A percentile compares a stretch with the other conserved stretches of the same genome.
Evolutionary conservation across 1,284 basidiomycete genomes (phyloP).

Genomic region (Ceratobasidium sp.): DNA sequence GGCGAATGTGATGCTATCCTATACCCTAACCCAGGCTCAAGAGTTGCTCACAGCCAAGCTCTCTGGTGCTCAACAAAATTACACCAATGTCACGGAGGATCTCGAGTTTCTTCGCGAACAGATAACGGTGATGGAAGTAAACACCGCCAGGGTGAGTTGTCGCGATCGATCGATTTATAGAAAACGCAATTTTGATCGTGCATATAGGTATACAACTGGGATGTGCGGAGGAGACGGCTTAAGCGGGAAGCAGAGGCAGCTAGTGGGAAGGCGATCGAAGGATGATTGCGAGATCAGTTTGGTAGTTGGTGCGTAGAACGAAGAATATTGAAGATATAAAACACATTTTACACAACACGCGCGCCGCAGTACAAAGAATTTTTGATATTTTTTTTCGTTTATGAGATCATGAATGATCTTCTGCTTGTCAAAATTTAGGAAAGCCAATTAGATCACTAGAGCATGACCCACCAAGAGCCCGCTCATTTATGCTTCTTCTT

Average conservation of each 20-base stretch:
- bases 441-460: neutral
- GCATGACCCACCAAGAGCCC: neutral
- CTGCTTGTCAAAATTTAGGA: neutral
- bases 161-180: no score
- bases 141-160: conserved; percentile 83
- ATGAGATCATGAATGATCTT: neutral
- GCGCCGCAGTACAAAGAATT: neutral
- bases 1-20: conserved; percentile 99
- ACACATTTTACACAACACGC: neutral
- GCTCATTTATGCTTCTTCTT: conserved; percentile 31
- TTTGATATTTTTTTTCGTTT: neutral
- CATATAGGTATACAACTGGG: conserved; percentile 83
- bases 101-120: conserved; percentile 95
- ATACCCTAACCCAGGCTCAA: conserved; percentile 86
- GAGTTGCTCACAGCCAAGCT: conserved; percentile 84
- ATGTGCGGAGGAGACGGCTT: conserved; percentile 78
- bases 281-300: neutral
- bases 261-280: conserved; percentile 18
- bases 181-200: neutral
- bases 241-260: conserved; percentile 64
- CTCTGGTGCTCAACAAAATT: conserved; percentile 75
- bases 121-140: conserved; percentile 97
- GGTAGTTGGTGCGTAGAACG: neutral
- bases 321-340: neutral
- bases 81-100: conserved; percentile 84